Percentiles rank a stretch among this genome's conserved stretches.
Conservation (phyloP, 2,329 filamentous ascomycete species). For the Dothistroma septosporum region DNA sequence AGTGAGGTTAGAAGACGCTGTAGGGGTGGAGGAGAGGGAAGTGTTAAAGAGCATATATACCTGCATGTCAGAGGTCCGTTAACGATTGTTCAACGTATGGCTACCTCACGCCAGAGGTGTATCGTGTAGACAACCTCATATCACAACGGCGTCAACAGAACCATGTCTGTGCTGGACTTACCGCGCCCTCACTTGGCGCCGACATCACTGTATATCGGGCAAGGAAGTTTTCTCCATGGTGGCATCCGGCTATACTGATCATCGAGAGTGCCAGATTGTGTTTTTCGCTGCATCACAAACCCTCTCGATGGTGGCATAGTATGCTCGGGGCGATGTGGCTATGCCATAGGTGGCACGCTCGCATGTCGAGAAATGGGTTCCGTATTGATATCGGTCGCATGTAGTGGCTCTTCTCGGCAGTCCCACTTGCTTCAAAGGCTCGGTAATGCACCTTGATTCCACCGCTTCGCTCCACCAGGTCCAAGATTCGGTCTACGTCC, state of each 20-base stretch:
- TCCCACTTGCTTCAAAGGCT: not conserved
- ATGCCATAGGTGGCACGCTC: not conserved
- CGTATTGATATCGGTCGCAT: not conserved
- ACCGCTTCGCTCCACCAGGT: not conserved
- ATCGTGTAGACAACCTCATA: conserved; percentile 15
- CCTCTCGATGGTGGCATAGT: not conserved
- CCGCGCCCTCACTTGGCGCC: not conserved
- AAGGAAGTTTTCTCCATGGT: not conserved
- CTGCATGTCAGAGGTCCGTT: not conserved
- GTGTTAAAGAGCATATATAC: conserved; percentile 5
- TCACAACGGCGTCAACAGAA: conserved; percentile 16
- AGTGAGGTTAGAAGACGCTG: conserved; percentile 1
- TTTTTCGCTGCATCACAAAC: not conserved
- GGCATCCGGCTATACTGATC: not conserved
- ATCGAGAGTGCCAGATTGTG: not conserved
- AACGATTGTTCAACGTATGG: not conserved
- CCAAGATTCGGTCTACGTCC: not conserved
- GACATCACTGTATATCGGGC: not conserved
- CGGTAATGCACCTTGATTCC: not conserved
- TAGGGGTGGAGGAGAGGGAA: not conserved
- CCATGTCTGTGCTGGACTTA: conserved; percentile 6
- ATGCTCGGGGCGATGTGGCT: not conserved
- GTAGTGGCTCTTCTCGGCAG: not conserved
- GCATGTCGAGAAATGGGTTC: conserved; percentile 4
- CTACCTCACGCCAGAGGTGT: conserved; percentile 1